Base-by-base conservation (phyloP, 2,329 filamentous ascomycete species). In the Venturia aucupariae region DNA sequence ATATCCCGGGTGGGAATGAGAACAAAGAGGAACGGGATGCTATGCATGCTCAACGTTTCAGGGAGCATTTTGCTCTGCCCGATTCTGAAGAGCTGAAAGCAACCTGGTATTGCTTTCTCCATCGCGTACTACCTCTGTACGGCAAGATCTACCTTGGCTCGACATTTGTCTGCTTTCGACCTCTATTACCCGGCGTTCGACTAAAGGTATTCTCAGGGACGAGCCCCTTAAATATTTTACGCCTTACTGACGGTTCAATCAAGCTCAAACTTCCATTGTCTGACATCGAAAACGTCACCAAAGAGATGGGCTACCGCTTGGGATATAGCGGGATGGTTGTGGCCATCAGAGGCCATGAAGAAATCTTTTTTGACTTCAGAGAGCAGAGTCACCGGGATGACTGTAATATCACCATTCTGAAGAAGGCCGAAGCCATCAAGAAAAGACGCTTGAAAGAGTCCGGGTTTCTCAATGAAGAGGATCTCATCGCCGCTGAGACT, bases 101-200 rank as follows among this genome's bases (percentile, higher is more conserved):
- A 1, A 90, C 91, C 0, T 97, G 94, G 75, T 97, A 92, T 75
- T 91, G 90, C n/a, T 90, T 90, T 72, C 81, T 97, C n/a, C 86
- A 95, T 69, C 86, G 92, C 2, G 90, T 96, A 0, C 76, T 97
- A 38, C 94, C 94, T 2, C 81, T 97, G 1, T 97, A 97, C 71
- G 94, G 94, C 70, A 99, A 97, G 76, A 90, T 97, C 41, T 99
- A 99, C 75, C 87, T 97, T 68, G 92, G 94, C 72, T 86, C 92
- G 69, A 85, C 85, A 27, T 89, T 87, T 65, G 90, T 97, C 68
- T 99, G 94, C 77, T 99, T 96, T 77, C 89, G 94, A 65, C 97
- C 92, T 72, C 79, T 97, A 62, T 80, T 97, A 42, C 91, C 90
- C 0, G 92, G 92, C 0, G 96, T 91, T 3, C 86, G 91, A 64